Percentiles rank a stretch among this genome's conserved stretches.
phyloP scores from a whole-genome alignment of 2,329 filamentous ascomycete species.

The Leptographium wingfieldii region DNA sequence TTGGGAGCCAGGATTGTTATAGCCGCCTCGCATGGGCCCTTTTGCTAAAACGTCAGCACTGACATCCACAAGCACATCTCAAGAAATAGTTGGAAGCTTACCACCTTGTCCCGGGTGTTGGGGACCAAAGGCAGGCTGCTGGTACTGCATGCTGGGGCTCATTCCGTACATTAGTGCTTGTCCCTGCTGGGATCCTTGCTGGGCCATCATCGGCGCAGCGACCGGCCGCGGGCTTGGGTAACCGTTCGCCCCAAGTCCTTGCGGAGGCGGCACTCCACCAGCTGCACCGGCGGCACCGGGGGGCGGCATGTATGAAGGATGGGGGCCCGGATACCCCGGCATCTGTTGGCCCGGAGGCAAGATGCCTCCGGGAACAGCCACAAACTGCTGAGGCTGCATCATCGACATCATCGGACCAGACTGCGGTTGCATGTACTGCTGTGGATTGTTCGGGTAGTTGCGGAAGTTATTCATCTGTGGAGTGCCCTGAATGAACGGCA shows the following conservation, averaged over 20 bases:
- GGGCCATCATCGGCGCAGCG: constrained; percentile 79
- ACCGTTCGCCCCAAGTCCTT: constrained; percentile 53
- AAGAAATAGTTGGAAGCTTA: constrained; percentile 31
- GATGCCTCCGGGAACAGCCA: constrained; percentile 60
- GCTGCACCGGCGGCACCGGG: constrained; percentile 20
- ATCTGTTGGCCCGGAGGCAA: constrained; percentile 57
- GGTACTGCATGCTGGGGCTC: constrained; percentile 62
- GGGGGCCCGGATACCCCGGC: constrained; percentile 63
- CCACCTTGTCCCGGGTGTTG: constrained; percentile 57
- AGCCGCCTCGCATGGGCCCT: constrained; percentile 48
- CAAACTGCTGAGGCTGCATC: constrained; percentile 74
- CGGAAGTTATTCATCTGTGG: constrained; percentile 60
- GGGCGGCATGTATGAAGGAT: constrained; percentile 49
- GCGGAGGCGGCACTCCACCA: constrained; percentile 27
- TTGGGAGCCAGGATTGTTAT: constrained; percentile 44
- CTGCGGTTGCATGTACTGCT: constrained; percentile 64
- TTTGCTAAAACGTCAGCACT: constrained; percentile 7
- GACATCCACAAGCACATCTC: background rate
- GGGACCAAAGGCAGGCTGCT: constrained; percentile 58
- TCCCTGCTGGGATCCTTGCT: constrained; percentile 86
- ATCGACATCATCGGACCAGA: constrained; percentile 62
- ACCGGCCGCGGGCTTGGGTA: constrained; percentile 74
- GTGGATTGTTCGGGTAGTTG: constrained; percentile 57
- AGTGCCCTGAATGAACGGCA: constrained; percentile 56
- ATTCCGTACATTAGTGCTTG: constrained; percentile 64